Evolutionary conservation across 495 filamentous ascomycete genomes (phyloP).

Genomic region (Apodospora peruviana): DNA sequence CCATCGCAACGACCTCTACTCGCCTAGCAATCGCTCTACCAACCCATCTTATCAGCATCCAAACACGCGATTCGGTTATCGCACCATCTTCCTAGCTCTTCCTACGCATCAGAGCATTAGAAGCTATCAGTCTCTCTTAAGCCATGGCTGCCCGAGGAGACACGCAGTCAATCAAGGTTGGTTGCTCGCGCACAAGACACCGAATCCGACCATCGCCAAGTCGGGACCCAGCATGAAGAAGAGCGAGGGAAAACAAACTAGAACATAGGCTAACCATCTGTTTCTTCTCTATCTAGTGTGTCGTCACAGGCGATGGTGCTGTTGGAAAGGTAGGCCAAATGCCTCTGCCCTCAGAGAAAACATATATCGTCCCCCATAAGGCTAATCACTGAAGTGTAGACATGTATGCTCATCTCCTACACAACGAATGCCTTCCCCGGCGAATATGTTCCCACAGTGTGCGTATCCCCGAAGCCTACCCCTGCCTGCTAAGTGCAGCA

Average conservation of each 20-base stretch:
- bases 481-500: slow-evolving; percentile 31
- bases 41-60: not conserved
- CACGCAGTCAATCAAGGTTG: slow-evolving; percentile 54
- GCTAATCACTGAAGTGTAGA: slow-evolving; percentile 53
- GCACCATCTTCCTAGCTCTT: slow-evolving; percentile 6
- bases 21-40: not conserved
- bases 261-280: slow-evolving; percentile 17
- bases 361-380: not conserved
- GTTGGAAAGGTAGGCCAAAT: slow-evolving; percentile 78
- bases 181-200: slow-evolving; percentile 17
- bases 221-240: not conserved
- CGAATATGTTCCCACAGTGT: slow-evolving; percentile 99
- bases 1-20: not conserved
- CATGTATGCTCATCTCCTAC: slow-evolving; percentile 97
- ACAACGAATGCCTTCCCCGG: slow-evolving; percentile 98
- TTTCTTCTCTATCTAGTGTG: slow-evolving; percentile 58
- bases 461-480: slow-evolving; percentile 35
- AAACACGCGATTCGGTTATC: slow-evolving; percentile 1
- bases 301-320: slow-evolving; percentile 97
- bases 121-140: slow-evolving; percentile 3
- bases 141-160: slow-evolving; percentile 47
- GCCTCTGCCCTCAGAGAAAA: slow-evolving; percentile 7
- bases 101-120: slow-evolving; percentile 8
- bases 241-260: not conserved
- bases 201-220: slow-evolving; percentile 6